Conservation (phyloP, 208 protist genomes). For the Acanthamoeba castellanii region DNA sequence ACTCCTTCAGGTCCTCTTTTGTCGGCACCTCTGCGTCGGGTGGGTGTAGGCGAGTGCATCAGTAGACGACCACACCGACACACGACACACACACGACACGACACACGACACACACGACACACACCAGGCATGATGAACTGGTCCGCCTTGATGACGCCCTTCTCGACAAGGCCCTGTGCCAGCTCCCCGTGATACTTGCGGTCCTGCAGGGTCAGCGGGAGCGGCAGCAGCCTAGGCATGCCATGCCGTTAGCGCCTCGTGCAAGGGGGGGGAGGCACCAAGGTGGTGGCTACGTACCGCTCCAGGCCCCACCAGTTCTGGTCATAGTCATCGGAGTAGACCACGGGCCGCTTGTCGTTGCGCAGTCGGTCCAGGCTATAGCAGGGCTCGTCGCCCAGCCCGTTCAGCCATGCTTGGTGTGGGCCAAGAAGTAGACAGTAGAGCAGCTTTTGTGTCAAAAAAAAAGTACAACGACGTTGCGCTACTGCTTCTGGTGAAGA, state of each 20-base stretch:
- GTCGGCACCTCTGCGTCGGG: neutral
- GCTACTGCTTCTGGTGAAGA: too few relatives aligned
- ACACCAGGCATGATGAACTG: constrained; percentile 63
- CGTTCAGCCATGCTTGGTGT: neutral
- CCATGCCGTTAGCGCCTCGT: neutral
- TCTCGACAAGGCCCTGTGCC: neutral
- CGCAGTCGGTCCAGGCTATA: neutral
- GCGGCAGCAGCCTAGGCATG: neutral
- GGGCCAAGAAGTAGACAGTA: too few relatives aligned
- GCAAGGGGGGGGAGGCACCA: neutral
- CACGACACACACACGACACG: too few relatives aligned
- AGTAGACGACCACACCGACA: too few relatives aligned
- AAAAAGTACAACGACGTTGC: too few relatives aligned
- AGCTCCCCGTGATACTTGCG: constrained; percentile 51
- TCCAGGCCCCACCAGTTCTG: constrained; percentile 67
- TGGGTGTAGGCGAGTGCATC: too few relatives aligned
- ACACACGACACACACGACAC: too few relatives aligned
- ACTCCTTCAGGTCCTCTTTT: neutral
- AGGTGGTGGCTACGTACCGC: neutral
- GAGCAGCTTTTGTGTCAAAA: too few relatives aligned
- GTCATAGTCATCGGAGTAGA: constrained; percentile 64
- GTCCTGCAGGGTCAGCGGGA: constrained; percentile 43
- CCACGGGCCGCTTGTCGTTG: constrained; percentile 33
- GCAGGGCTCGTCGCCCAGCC: constrained; percentile 46
- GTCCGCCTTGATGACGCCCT: neutral